Percentiles rank a stretch among this genome's conserved stretches.
These are phyloP conservation scores for Populus simonii DNA, from an alignment of 345 rosid species.

Conservation along the genomic window DNA sequence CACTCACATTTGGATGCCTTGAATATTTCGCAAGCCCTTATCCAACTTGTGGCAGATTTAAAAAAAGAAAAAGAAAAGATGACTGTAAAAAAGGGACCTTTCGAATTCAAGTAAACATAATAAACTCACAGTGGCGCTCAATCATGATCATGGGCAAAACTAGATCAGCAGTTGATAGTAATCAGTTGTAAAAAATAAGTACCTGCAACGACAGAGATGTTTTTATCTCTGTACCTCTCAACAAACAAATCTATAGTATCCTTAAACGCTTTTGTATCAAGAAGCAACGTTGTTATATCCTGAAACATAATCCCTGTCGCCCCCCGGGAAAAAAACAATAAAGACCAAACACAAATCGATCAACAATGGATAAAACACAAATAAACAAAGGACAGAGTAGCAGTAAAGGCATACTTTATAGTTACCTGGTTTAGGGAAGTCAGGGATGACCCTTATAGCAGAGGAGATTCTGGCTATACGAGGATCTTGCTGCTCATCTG, in stretches of 20 bases:
- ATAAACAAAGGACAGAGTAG: background rate
- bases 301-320: slow-evolving; percentile 79
- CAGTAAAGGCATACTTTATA: background rate
- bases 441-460: slow-evolving; percentile 76
- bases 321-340: background rate
- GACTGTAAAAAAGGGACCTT: too few species aligned
- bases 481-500: slow-evolving; percentile 44
- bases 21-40: too few species aligned
- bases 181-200: background rate
- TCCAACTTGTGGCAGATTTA: too few species aligned
- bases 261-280: slow-evolving; percentile 62
- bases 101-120: too few species aligned
- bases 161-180: too few species aligned
- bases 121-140: too few species aligned
- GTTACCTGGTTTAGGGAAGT: slow-evolving; percentile 89
- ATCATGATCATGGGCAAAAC: too few species aligned
- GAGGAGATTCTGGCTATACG: slow-evolving; percentile 63
- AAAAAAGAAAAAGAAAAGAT: too few species aligned
- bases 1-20: too few species aligned
- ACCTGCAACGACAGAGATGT: slow-evolving; percentile 83
- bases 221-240: slow-evolving; percentile 62
- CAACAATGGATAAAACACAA: background rate
- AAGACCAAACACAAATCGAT: background rate
- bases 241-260: slow-evolving; percentile 85
- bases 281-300: slow-evolving; percentile 79